phyloP scores from a whole-genome alignment of 768 basidiomycete genomes.

The Mrakia hoshinonis region DNA sequence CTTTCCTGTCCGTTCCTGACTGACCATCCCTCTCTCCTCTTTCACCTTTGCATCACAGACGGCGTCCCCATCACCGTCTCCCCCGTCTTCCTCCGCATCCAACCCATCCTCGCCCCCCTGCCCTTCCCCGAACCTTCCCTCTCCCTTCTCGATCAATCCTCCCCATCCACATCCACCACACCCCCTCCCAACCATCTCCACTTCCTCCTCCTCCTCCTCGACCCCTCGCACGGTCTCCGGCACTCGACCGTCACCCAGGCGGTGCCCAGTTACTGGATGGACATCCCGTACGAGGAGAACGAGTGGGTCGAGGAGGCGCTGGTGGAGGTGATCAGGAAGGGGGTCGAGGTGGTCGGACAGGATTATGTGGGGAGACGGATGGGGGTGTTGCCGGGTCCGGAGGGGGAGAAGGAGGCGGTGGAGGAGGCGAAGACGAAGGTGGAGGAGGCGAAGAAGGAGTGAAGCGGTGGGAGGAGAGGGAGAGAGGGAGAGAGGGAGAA shows the following conservation, averaged over 20 bases:
- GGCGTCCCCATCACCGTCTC: conserved; percentile 57
- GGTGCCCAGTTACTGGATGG: conserved; percentile 75
- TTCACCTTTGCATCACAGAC: conserved; percentile 24
- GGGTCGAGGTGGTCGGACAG: conserved; percentile 83
- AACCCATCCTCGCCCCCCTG: conserved; percentile 61
- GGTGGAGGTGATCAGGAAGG: conserved; percentile 73
- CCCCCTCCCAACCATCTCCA: conserved; percentile 49
- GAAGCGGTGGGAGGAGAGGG: too few species aligned
- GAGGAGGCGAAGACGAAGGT: not conserved
- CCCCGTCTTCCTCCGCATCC: conserved; percentile 84
- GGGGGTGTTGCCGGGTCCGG: conserved; percentile 42
- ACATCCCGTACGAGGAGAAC: conserved; percentile 74
- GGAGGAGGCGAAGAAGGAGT: not conserved
- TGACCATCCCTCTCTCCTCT: not conserved
- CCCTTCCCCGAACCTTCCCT: conserved; percentile 41
- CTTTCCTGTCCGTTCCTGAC: not conserved
- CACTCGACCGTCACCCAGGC: conserved; percentile 75
- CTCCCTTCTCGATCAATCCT: conserved; percentile 22
- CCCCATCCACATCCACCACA: conserved; percentile 34
- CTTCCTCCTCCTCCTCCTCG: conserved; percentile 62
- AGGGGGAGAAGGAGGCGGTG: not conserved
- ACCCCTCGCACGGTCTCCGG: conserved; percentile 68
- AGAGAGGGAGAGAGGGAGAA: too few species aligned
- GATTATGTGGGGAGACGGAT: conserved; percentile 79
- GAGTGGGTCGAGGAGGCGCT: conserved; percentile 86